These are phyloP conservation scores for Bonia amplexicaulis DNA, from an alignment of 176 grass and related monocot species.

Conservation along the genomic window DNA sequence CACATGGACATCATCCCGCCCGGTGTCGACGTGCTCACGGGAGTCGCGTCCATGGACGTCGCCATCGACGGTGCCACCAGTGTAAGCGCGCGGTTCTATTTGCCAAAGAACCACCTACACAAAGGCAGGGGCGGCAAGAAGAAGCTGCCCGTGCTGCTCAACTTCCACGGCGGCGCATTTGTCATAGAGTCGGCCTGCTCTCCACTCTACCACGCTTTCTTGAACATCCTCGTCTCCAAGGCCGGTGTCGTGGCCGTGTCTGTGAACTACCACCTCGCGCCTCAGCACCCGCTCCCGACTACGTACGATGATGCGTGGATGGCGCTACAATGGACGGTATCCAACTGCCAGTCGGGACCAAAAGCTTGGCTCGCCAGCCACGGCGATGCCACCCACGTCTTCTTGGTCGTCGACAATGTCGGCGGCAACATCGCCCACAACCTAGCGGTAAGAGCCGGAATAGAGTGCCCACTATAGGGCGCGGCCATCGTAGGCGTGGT, in stretches of 20 bases:
- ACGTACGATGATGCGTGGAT: constrained; percentile 61
- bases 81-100: background rate
- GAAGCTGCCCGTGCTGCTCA: constrained; percentile 43
- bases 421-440: constrained; percentile 68
- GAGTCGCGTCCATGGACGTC: background rate
- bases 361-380: background rate
- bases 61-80: background rate
- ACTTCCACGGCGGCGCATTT: constrained; percentile 78
- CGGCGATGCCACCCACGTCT: constrained; percentile 52
- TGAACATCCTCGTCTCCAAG: background rate
- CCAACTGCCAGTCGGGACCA: background rate
- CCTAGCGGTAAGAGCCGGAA: background rate
- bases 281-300: constrained; percentile 61
- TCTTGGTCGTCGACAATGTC: constrained; percentile 53
- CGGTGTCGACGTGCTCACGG: background rate
- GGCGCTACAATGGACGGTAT: background rate
- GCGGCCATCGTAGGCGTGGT: too few relatives aligned
- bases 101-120: background rate
- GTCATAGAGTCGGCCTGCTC: constrained; percentile 44
- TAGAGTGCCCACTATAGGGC: background rate
- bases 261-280: constrained; percentile 63
- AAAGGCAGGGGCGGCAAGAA: background rate
- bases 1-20: background rate
- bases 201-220: background rate
- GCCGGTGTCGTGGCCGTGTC: too few relatives aligned